A percentile compares a stretch with the other conserved stretches of the same genome.
These are phyloP conservation scores for Russula abietina DNA, from an alignment of 768 basidiomycete species.

Conservation along the genomic window DNA sequence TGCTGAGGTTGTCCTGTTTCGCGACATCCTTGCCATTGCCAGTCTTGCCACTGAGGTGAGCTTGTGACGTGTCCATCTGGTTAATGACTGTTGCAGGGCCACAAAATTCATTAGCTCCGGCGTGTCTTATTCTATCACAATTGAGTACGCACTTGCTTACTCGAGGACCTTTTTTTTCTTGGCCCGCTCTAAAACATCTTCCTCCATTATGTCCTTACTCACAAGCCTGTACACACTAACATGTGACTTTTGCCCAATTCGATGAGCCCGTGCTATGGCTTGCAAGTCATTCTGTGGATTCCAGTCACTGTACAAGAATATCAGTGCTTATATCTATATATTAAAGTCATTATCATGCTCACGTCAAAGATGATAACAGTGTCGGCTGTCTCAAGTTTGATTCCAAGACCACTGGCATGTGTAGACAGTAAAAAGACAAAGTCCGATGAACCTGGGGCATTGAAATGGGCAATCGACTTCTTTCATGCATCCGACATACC, in stretches of 20 bases:
- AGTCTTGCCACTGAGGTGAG: slow-evolving; percentile 88
- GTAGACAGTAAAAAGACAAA: slow-evolving; percentile 97
- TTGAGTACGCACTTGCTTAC: slow-evolving; percentile 83
- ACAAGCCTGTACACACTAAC: slow-evolving; percentile 98
- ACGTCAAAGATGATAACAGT: no score
- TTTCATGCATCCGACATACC: slow-evolving; percentile 89
- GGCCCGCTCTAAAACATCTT: slow-evolving; percentile 94
- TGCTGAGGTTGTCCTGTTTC: slow-evolving; percentile 82
- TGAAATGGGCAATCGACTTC: slow-evolving; percentile 94
- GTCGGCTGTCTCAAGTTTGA: no score
- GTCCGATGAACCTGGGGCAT: no score
- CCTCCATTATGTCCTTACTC: slow-evolving; percentile 99
- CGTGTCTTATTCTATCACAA: neutral
- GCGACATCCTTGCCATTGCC: no score
- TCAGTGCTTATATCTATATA: no score
- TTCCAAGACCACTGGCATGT: slow-evolving; percentile 93
- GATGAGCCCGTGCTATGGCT: slow-evolving; percentile 98
- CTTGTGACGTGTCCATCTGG: slow-evolving; percentile 99
- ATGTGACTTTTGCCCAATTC: slow-evolving; percentile 97
- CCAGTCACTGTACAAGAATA: no score
- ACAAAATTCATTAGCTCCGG: neutral
- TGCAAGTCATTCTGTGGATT: no score
- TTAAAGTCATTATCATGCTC: no score
- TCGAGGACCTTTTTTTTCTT: slow-evolving; percentile 99
- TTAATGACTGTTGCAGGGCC: slow-evolving; percentile 72